phyloP scores from a whole-genome alignment of 2,329 filamentous ascomycete species.

The Lachnellula subtilissima region DNA sequence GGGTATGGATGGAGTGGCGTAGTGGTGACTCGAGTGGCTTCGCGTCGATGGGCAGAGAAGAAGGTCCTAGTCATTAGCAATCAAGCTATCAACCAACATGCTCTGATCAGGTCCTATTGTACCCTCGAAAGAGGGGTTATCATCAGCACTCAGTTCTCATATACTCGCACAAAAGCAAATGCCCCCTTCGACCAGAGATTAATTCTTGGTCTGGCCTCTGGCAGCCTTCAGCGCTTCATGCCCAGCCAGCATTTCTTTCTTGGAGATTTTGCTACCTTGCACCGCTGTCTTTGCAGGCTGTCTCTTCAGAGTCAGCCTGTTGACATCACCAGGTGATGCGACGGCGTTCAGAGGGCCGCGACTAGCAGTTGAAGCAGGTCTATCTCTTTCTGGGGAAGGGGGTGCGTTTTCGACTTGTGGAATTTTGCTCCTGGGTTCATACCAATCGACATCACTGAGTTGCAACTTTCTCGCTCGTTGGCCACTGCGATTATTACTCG shows the following conservation, averaged over 20 bases:
- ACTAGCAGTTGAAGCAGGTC: not conserved
- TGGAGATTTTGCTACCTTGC: slow-evolving; percentile 19
- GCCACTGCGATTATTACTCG: slow-evolving; percentile 47
- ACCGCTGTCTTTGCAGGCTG: slow-evolving; percentile 5
- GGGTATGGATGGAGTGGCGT: not conserved
- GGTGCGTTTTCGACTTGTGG: slow-evolving; percentile 14
- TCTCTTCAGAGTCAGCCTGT: slow-evolving; percentile 1
- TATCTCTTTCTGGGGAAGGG: slow-evolving; percentile 3
- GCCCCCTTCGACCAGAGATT: slow-evolving; percentile 6
- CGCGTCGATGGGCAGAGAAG: slow-evolving; percentile 11
- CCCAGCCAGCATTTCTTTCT: slow-evolving; percentile 23
- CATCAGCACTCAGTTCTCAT: slow-evolving; percentile 21
- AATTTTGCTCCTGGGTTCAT: slow-evolving; percentile 38
- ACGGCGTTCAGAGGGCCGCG: slow-evolving; percentile 2
- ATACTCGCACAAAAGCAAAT: slow-evolving; percentile 6
- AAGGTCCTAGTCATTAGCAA: slow-evolving; percentile 14
- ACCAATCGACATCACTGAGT: slow-evolving; percentile 97
- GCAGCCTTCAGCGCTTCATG: slow-evolving; percentile 16
- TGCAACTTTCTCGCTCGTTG: slow-evolving; percentile 88
- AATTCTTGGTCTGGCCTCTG: slow-evolving; percentile 10
- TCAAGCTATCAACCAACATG: slow-evolving; percentile 12
- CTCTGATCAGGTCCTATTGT: slow-evolving; percentile 28
- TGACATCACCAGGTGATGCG: not conserved
- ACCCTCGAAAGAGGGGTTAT: slow-evolving; percentile 18
- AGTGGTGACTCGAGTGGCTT: slow-evolving; percentile 4